Base-by-base conservation (phyloP, 2,329 filamentous ascomycete genomes). In the Colletotrichum navitas region DNA sequence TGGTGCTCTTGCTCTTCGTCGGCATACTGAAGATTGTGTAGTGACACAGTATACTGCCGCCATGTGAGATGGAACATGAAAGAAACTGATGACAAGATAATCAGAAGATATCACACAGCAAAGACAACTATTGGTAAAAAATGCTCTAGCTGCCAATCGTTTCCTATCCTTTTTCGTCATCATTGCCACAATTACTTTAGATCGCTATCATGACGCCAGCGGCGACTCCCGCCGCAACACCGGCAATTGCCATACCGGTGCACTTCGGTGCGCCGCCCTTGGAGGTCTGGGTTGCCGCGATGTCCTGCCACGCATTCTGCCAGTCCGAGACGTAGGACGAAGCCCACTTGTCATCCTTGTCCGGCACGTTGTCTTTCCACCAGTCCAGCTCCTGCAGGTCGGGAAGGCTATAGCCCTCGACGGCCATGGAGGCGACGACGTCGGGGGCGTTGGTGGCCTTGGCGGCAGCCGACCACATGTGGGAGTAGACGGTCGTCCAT, bases 381-480 rank as follows among this genome's bases (percentile, higher is more conserved):
- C 64, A 71, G 4, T 34, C 21, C 34, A 45, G 32, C 1, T 67
- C 26, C 4, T 36, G 21, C 39, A 49, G 39, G 1, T 32, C n/a
- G 26, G 24, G 5, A 4, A 51, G 11, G 34, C 29, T 59, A 3
- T 36, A 58, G 6, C 63, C 49, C 12, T 58, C 34, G 10, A 71
- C 47, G 8, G 47, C 63, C 34, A 71, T 61, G 1, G 74, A 74
- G 1, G 69, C 72, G 26, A 74, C 74, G 39, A 73, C 59, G 26
- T 66, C 61, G 26, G 68, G 66, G 26, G 69, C 66, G 61, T 74
- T 54, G 47, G 60, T 67, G 32, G 74, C 72, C 32, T 65, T 65
- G 47, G 74, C 74, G 41, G 69, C 74, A 39, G 72, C 74, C 43
- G 72, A 68, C 61, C 56, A 73, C 43, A 74, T 66, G 70, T 74